phyloP scores from a whole-genome alignment of 1,284 basidiomycete genomes.

The Prillingera fragicola region DNA sequence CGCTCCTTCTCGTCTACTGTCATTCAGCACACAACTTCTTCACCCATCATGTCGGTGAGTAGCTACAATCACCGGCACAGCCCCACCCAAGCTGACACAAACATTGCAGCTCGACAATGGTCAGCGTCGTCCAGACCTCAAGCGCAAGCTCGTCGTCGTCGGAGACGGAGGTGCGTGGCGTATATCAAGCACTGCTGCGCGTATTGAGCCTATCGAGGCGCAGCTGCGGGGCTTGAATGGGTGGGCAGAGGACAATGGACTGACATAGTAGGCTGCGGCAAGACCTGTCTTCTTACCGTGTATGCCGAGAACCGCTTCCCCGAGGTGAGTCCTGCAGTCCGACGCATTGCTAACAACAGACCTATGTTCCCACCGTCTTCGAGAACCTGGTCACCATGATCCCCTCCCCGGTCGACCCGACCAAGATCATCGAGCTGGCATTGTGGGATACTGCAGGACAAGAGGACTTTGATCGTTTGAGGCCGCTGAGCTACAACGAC shows the following conservation, averaged over 20 bases:
- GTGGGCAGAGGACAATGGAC: background rate
- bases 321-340: conserved; percentile 58
- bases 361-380: conserved; percentile 96
- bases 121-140: conserved; percentile 62
- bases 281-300: conserved; percentile 53
- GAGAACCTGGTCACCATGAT: conserved; percentile 94
- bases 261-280: conserved; percentile 53
- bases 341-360: conserved; percentile 51
- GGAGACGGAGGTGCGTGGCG: conserved; percentile 45
- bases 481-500: conserved; percentile 92
- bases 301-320: conserved; percentile 98
- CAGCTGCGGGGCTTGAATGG: background rate
- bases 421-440: conserved; percentile 86
- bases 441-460: conserved; percentile 98
- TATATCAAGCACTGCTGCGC: background rate
- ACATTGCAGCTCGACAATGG: conserved; percentile 9
- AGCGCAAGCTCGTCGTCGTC: conserved; percentile 85
- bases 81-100: background rate
- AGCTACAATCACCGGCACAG: background rate
- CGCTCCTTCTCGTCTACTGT: no score
- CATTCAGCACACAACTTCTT: no score
- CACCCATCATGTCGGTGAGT: conserved; percentile 1
- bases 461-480: conserved; percentile 93
- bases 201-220: background rate
- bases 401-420: conserved; percentile 60